These are phyloP conservation scores for Orbilia oligospora DNA, from an alignment of 2,329 filamentous ascomycete genomes.

Conservation along the genomic window DNA sequence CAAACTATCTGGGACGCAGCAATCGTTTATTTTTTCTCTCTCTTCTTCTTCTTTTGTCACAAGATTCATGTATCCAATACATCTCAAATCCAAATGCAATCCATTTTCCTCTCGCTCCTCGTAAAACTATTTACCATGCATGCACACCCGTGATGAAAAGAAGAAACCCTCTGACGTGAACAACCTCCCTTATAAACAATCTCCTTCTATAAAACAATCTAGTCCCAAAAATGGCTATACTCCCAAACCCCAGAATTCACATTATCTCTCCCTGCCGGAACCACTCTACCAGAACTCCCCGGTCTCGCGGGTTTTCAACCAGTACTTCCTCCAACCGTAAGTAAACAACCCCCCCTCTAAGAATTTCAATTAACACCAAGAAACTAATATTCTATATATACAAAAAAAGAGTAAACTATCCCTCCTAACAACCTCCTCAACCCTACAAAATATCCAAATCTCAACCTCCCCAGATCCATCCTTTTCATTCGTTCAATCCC, in stretches of 20 bases:
- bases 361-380: too few species aligned
- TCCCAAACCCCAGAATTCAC: constrained; percentile 53
- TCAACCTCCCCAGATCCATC: constrained; percentile 46
- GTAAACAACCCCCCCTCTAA: neutral
- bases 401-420: constrained; percentile 29
- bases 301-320: constrained; percentile 30
- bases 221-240: constrained; percentile 59
- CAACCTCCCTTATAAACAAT: neutral
- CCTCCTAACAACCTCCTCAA: constrained; percentile 25
- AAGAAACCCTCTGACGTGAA: constrained; percentile 11
- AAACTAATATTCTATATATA: too few species aligned
- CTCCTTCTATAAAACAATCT: neutral
- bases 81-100: neutral
- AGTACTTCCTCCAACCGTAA: constrained; percentile 45
- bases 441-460: constrained; percentile 36
- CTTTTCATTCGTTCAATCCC: constrained; percentile 55
- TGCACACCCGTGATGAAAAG: too few species aligned
- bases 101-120: neutral
- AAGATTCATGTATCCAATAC: neutral
- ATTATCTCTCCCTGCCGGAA: constrained; percentile 27
- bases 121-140: neutral
- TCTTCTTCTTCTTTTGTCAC: neutral
- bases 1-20: constrained; percentile 37
- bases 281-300: constrained; percentile 37
- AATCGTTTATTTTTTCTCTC: constrained; percentile 9